Conservation (phyloP, 2,329 filamentous ascomycete species). For the Alternaria ventricosa region DNA sequence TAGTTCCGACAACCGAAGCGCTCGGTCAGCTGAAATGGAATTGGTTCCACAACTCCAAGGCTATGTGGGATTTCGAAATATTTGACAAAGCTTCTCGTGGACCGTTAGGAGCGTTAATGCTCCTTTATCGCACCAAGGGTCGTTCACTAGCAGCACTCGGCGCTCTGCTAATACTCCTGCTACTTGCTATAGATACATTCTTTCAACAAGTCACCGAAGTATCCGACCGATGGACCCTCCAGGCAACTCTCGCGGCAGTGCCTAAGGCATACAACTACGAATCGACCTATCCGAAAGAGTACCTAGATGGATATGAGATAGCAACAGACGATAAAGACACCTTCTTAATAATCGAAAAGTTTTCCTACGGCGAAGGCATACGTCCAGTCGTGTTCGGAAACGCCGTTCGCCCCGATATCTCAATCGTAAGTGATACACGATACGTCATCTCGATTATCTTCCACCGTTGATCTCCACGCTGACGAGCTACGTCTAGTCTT, state of each 20-base stretch:
- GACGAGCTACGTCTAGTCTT: constrained; percentile 9
- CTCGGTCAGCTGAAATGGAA: constrained; percentile 39
- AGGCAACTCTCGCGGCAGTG: constrained; percentile 18
- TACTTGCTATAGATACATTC: constrained; percentile 25
- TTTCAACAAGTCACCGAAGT: constrained; percentile 26
- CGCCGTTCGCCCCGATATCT: no score
- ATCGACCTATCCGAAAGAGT: background rate
- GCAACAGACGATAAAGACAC: background rate
- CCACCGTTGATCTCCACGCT: background rate
- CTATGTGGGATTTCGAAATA: constrained; percentile 42
- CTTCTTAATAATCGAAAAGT: background rate
- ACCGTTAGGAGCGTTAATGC: constrained; percentile 16
- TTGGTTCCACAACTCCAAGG: constrained; percentile 25
- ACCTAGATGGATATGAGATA: background rate
- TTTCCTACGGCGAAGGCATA: constrained; percentile 28
- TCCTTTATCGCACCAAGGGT: constrained; percentile 21
- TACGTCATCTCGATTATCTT: constrained; percentile 28
- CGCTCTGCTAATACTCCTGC: constrained; percentile 1
- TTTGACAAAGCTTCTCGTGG: constrained; percentile 35
- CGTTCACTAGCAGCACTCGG: constrained; percentile 21
- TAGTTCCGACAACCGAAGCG: constrained; percentile 32
- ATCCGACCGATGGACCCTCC: constrained; percentile 19
- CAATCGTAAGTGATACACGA: constrained; percentile 15
- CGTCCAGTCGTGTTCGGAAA: constrained; percentile 23
- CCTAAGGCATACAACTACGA: constrained; percentile 13